These are phyloP conservation scores for Geosmithia flava DNA, from an alignment of 2,329 filamentous ascomycete species.

Conservation along the genomic window DNA sequence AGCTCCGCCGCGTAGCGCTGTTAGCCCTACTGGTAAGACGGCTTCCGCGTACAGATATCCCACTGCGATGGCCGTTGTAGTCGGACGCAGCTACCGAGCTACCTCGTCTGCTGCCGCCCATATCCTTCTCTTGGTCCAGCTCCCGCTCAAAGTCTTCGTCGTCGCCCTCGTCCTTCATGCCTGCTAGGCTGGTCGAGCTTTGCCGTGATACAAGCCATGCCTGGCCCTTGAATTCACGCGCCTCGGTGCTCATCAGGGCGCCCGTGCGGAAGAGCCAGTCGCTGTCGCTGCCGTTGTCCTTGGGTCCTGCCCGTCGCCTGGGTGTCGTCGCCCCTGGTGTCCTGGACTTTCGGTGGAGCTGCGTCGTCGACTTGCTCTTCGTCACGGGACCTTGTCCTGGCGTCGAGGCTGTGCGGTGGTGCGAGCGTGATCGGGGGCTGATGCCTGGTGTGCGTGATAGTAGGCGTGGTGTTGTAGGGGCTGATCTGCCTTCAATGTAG, in stretches of 20 bases:
- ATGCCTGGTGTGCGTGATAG: conserved; percentile 43
- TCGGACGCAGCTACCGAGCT: conserved; percentile 26
- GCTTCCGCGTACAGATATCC: conserved; percentile 39
- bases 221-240: conserved; percentile 57
- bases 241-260: conserved; percentile 47
- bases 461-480: conserved; percentile 51
- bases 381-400: conserved; percentile 15
- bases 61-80: conserved; percentile 18
- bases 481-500: conserved; percentile 50
- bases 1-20: conserved; percentile 19
- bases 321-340: no score
- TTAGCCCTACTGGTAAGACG: conserved; percentile 24
- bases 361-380: conserved; percentile 50
- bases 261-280: conserved; percentile 56
- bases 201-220: conserved; percentile 54
- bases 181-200: conserved; percentile 50
- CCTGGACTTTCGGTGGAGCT: conserved; percentile 21
- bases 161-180: conserved; percentile 31
- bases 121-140: conserved; percentile 35
- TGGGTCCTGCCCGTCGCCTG: conserved; percentile 5
- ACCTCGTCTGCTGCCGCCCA: conserved; percentile 34
- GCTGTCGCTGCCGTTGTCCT: neutral
- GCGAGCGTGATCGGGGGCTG: conserved; percentile 30
- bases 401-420: conserved; percentile 28
- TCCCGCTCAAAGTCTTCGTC: conserved; percentile 39